phyloP scores from a whole-genome alignment of 1,139 yeast genomes.

The Scheffersomyces cryptocercus region DNA sequence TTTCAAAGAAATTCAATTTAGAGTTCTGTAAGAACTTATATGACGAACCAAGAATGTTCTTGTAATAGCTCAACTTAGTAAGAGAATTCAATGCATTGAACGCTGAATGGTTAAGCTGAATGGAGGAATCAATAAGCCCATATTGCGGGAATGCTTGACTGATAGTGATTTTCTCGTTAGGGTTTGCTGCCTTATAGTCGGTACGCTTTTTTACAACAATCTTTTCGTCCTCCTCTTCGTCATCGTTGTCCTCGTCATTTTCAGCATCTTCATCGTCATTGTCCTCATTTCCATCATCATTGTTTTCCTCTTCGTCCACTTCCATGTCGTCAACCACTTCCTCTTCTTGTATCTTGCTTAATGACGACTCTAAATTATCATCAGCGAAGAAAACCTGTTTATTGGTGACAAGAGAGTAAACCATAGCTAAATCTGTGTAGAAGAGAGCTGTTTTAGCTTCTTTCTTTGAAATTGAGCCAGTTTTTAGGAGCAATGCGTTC shows the following conservation, averaged over 20 bases:
- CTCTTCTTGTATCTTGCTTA: not conserved
- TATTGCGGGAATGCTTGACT: constrained; percentile 46
- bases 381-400: constrained; percentile 18
- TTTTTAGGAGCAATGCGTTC: constrained; percentile 23
- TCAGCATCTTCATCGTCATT: constrained; percentile 2
- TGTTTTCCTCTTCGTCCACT: constrained; percentile 4
- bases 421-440: constrained; percentile 25
- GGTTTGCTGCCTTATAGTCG: constrained; percentile 6
- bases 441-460: constrained; percentile 25
- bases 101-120: constrained; percentile 34
- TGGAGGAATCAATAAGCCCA: constrained; percentile 31
- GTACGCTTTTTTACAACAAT: not conserved
- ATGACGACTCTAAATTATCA: not conserved
- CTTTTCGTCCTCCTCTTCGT: constrained; percentile 6
- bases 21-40: constrained; percentile 27
- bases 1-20: constrained; percentile 31
- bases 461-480: constrained; percentile 19
- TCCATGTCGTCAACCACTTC: not conserved
- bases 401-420: constrained; percentile 20
- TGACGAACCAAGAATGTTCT: constrained; percentile 16
- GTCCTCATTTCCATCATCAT: constrained; percentile 2
- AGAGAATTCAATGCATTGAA: constrained; percentile 37
- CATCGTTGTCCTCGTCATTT: constrained; percentile 5
- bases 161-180: constrained; percentile 32
- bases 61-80: constrained; percentile 41